Evolutionary conservation across 257 asterid genomes (phyloP).

Genomic region (Craterostigma plantagineum): DNA sequence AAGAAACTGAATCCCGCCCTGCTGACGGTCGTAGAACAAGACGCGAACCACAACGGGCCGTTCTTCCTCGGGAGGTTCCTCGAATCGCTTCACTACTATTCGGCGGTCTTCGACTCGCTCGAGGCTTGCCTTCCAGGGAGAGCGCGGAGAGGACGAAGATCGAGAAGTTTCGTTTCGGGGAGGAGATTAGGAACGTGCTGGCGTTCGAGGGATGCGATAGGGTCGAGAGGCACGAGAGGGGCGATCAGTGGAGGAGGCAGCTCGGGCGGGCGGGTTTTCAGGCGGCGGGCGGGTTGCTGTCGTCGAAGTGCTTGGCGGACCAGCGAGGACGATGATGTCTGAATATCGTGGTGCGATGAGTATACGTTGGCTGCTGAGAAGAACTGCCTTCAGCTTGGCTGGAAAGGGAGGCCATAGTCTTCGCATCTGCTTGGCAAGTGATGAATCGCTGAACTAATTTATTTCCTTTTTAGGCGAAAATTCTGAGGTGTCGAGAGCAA

Average conservation of each 20-base stretch:
- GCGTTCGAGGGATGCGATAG: too few species aligned
- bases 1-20: too few species aligned
- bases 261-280: slow-evolving; percentile 80
- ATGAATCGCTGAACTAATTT: too few species aligned
- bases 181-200: slow-evolving; percentile 37
- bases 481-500: too few species aligned
- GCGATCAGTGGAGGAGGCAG: slow-evolving; percentile 43
- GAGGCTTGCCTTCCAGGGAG: too few species aligned
- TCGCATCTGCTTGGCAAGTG: too few species aligned
- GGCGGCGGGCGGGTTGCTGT: slow-evolving; percentile 27
- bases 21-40: too few species aligned
- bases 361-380: slow-evolving; percentile 64
- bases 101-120: slow-evolving; percentile 9
- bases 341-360: slow-evolving; percentile 25
- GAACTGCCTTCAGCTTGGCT: slow-evolving; percentile 65
- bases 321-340: slow-evolving; percentile 19
- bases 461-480: too few species aligned
- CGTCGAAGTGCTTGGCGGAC: slow-evolving; percentile 45
- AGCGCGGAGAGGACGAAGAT: slow-evolving; percentile 44
- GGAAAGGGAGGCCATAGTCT: slow-evolving; percentile 18
- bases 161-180: slow-evolving; percentile 70
- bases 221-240: too few species aligned
- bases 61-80: slow-evolving; percentile 37
- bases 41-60: too few species aligned
- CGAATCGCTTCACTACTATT: too few species aligned